Evolutionary conservation across 139 green algal genomes (phyloP).

Genomic region (Chlamydomonas sp.): DNA sequence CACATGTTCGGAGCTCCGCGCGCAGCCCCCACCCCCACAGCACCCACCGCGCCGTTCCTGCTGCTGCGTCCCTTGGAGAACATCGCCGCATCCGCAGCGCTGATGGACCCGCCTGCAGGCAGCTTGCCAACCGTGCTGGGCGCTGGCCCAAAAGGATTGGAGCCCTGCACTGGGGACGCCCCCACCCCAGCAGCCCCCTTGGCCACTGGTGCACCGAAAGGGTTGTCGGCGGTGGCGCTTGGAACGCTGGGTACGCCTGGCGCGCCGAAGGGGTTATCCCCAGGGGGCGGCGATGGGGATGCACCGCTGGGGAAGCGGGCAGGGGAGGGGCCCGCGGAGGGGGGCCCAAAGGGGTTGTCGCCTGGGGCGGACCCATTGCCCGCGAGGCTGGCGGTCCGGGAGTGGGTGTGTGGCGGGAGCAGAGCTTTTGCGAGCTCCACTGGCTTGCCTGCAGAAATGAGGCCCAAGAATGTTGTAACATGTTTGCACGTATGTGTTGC

Average conservation of each 20-base stretch:
- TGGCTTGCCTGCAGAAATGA: too few species aligned
- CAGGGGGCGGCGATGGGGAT: not conserved
- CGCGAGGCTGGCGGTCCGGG: too few species aligned
- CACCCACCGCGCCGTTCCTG: too few species aligned
- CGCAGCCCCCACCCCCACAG: too few species aligned
- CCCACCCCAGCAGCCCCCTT: not conserved
- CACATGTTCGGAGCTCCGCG: too few species aligned
- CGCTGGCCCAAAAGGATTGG: not conserved
- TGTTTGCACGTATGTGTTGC: too few species aligned
- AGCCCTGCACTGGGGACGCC: not conserved
- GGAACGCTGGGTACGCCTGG: too few species aligned
- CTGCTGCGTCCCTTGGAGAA: not conserved
- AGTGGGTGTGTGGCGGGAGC: too few species aligned
- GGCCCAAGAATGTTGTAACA: too few species aligned
- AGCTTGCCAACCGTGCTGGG: not conserved
- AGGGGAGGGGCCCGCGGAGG: not conserved
- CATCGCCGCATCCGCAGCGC: not conserved
- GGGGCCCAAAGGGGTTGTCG: conserved; percentile 10
- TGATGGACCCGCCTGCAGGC: not conserved
- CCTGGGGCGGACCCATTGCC: not conserved
- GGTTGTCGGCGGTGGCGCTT: not conserved
- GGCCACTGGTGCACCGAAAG: not conserved
- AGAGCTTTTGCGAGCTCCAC: too few species aligned
- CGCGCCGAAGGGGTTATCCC: conserved; percentile 1
- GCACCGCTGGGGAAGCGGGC: not conserved